Evolutionary conservation across 2,329 filamentous ascomycete species (phyloP).

Genomic region (Neofusicoccum umdonicola): DNA sequence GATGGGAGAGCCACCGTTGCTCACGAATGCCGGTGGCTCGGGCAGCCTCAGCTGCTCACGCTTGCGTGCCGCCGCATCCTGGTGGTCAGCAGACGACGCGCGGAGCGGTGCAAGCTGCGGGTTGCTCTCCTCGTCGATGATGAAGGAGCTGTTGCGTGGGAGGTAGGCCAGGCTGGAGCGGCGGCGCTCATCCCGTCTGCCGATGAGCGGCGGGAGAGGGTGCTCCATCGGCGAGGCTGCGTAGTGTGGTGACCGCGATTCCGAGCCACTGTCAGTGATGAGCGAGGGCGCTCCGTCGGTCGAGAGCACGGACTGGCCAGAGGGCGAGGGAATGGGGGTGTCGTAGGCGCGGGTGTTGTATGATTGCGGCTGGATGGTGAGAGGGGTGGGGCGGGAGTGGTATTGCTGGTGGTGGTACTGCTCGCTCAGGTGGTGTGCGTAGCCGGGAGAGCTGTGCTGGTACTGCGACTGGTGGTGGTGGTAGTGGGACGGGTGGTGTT

Average conservation of each 20-base stretch:
- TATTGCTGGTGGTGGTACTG: constrained; percentile 21
- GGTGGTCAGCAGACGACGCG: neutral
- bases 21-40: constrained; percentile 4
- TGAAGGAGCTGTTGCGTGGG: constrained; percentile 39
- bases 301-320: constrained; percentile 61
- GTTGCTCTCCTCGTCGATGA: constrained; percentile 32
- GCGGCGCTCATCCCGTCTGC: constrained; percentile 36
- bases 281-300: constrained; percentile 65
- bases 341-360: constrained; percentile 43
- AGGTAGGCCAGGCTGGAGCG: constrained; percentile 34
- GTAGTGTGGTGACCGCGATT: constrained; percentile 46
- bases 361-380: constrained; percentile 24
- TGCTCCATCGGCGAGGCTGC: constrained; percentile 48
- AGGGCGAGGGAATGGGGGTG: constrained; percentile 62
- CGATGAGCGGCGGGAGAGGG: constrained; percentile 34
- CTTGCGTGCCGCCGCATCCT: constrained; percentile 21
- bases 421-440: constrained; percentile 15
- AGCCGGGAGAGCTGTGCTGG: constrained; percentile 7
- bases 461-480: constrained; percentile 15
- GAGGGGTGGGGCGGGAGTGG: constrained; percentile 27
- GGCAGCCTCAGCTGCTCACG: constrained; percentile 25
- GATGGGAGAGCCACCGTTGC: neutral
- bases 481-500: constrained; percentile 20
- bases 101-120: neutral
- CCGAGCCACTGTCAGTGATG: constrained; percentile 62